phyloP scores from a whole-genome alignment of 495 filamentous ascomycete genomes.

The Trichoderma reesei region DNA sequence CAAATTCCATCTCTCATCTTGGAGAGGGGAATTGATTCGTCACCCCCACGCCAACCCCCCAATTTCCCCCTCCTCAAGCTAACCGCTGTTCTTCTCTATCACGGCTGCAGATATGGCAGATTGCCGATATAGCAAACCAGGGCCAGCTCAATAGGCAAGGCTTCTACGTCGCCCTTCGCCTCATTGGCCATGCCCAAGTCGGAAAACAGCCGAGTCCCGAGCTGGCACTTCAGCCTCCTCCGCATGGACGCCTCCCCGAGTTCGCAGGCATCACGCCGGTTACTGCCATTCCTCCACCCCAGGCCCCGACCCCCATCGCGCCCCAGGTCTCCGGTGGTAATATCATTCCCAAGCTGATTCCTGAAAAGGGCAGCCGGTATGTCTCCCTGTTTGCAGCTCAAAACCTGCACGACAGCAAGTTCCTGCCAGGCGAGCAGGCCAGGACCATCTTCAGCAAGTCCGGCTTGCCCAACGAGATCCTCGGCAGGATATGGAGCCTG shows the following conservation, averaged over 20 bases:
- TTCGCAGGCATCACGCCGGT: conserved; percentile 65
- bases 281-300: conserved; percentile 24
- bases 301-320: conserved; percentile 30
- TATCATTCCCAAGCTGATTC: conserved; percentile 79
- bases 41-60: neutral
- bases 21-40: neutral
- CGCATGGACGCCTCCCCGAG: conserved; percentile 74
- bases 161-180: conserved; percentile 80
- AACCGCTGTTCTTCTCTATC: neutral
- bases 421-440: conserved; percentile 74
- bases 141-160: conserved; percentile 85
- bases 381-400: conserved; percentile 79
- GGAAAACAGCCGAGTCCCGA: conserved; percentile 71
- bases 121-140: conserved; percentile 92
- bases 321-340: conserved; percentile 67
- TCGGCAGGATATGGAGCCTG: conserved; percentile 91
- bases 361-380: conserved; percentile 85
- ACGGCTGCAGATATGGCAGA: conserved; percentile 80
- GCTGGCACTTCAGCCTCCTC: conserved; percentile 39
- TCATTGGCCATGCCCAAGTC: conserved; percentile 93
- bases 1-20: neutral
- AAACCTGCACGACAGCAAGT: conserved; percentile 22
- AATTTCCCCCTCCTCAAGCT: neutral
- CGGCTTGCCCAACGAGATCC: conserved; percentile 75
- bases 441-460: conserved; percentile 94